Conservation (phyloP, 1,284 basidiomycete genomes). For the Boletellus deceptivus region DNA sequence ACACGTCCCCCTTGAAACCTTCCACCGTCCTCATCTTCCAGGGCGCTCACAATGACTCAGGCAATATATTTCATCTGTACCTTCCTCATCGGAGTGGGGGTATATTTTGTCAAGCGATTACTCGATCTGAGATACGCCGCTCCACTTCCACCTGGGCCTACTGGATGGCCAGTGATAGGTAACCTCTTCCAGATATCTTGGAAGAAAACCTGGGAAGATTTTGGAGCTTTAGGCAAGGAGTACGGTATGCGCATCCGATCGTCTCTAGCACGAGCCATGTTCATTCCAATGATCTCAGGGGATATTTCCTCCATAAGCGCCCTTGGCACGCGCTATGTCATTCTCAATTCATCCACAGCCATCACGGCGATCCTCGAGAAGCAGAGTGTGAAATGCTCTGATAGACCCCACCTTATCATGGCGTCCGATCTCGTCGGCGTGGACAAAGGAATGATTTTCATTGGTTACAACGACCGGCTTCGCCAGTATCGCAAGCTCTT, state of each 20-base stretch:
- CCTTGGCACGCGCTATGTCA: constrained; percentile 11
- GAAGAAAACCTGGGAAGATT: constrained; percentile 42
- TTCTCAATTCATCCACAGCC: constrained; percentile 1
- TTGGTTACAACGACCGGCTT: constrained; percentile 20
- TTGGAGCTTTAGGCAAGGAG: constrained; percentile 42
- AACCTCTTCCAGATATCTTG: constrained; percentile 40
- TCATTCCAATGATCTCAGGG: constrained; percentile 14
- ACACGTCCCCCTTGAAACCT: no score
- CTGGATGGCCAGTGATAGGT: constrained; percentile 23
- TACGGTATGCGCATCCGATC: background rate
- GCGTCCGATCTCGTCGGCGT: constrained; percentile 27
- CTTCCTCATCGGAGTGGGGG: constrained; percentile 13
- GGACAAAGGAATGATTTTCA: constrained; percentile 20
- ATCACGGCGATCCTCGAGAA: constrained; percentile 30
- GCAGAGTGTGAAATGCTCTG: constrained; percentile 23
- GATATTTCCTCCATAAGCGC: constrained; percentile 20
- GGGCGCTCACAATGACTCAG: background rate
- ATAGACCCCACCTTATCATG: constrained; percentile 28
- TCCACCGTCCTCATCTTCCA: no score
- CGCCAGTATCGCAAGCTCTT: constrained; percentile 21
- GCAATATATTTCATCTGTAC: background rate
- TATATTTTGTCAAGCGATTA: constrained; percentile 8
- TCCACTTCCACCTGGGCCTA: constrained; percentile 34
- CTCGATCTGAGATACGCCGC: background rate
- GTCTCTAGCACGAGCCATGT: background rate